A percentile compares a stretch with the other conserved stretches of the same genome.
phyloP scores from a whole-genome alignment of 805 yeast genomes.

The Jamesozyma gamospora region DNA sequence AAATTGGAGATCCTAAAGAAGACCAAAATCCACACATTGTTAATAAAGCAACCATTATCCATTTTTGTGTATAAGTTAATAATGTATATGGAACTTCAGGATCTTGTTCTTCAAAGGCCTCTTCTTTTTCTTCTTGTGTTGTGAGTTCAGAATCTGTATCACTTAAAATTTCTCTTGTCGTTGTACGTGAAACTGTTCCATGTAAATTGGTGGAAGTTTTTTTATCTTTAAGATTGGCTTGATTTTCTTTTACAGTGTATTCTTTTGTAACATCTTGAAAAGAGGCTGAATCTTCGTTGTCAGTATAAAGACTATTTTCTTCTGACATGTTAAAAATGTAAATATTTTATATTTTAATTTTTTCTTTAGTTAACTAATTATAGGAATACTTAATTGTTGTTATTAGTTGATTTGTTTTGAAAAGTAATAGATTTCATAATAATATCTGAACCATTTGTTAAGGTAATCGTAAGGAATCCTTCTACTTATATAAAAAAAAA shows the following conservation, averaged over 20 bases:
- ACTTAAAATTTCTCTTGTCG: slow-evolving; percentile 15
- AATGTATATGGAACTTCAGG: slow-evolving; percentile 17
- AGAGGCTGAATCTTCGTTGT: slow-evolving; percentile 2
- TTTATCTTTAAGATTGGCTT: neutral
- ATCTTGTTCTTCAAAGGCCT: neutral
- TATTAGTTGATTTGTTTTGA: too few species aligned
- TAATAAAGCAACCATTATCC: slow-evolving; percentile 25
- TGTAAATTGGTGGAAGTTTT: slow-evolving; percentile 1
- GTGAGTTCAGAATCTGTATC: slow-evolving; percentile 2
- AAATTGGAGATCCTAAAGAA: slow-evolving; percentile 65
- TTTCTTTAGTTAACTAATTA: too few species aligned
- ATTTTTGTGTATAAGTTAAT: slow-evolving; percentile 19
- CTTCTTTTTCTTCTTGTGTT: slow-evolving; percentile 1
- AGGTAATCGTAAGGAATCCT: too few species aligned
- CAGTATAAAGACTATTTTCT: slow-evolving; percentile 6
- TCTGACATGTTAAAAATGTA: slow-evolving; percentile 2
- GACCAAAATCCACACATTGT: slow-evolving; percentile 48
- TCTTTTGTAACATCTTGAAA: slow-evolving; percentile 1
- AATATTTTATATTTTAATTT: too few species aligned
- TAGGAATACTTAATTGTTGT: too few species aligned
- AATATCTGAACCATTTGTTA: too few species aligned
- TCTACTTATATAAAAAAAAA: too few species aligned
- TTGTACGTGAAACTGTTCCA: slow-evolving; percentile 14
- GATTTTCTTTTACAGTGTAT: neutral
- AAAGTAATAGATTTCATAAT: too few species aligned